phyloP scores from a whole-genome alignment of 2,329 filamentous ascomycete genomes.

The Trematosphaeria pertusa region DNA sequence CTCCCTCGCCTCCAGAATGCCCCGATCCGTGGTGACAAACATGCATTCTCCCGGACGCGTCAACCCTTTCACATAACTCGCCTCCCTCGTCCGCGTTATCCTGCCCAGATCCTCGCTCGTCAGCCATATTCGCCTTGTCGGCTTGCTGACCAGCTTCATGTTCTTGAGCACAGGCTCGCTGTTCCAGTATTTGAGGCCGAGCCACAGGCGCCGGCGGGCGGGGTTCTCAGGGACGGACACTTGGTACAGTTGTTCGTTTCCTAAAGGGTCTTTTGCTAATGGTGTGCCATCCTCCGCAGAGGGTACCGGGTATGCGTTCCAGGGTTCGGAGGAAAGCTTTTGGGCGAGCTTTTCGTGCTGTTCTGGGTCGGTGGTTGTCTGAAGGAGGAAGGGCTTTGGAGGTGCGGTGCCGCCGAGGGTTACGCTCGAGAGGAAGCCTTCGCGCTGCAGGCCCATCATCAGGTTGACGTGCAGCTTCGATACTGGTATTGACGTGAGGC shows the following conservation, averaged over 20 bases:
- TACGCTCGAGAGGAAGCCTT: slow-evolving; percentile 82
- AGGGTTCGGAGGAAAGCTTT: slow-evolving; percentile 51
- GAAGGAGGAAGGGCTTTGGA: slow-evolving; percentile 42
- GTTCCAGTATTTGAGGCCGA: slow-evolving; percentile 90
- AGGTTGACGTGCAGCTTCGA: slow-evolving; percentile 81
- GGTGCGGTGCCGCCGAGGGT: slow-evolving; percentile 73
- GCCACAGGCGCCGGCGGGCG: slow-evolving; percentile 78
- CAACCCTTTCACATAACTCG: slow-evolving; percentile 73
- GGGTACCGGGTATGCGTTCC: slow-evolving; percentile 36
- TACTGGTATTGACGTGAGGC: slow-evolving; percentile 81
- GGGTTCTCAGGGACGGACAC: slow-evolving; percentile 64
- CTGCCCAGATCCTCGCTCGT: slow-evolving; percentile 66
- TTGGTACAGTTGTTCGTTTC: slow-evolving; percentile 28
- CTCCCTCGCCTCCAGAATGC: slow-evolving; percentile 82
- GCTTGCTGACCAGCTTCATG: slow-evolving; percentile 73
- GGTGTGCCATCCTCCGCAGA: not conserved
- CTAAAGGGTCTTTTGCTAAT: slow-evolving; percentile 16
- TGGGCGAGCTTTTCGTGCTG: slow-evolving; percentile 36
- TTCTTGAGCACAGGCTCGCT: slow-evolving; percentile 77
- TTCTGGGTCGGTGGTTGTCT: slow-evolving; percentile 37
- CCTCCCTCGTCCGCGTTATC: slow-evolving; percentile 72
- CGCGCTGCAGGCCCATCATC: slow-evolving; percentile 77
- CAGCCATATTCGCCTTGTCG: slow-evolving; percentile 74
- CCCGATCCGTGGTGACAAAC: slow-evolving; percentile 78
- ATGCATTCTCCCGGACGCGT: slow-evolving; percentile 80